Conservation (phyloP, 2,329 filamentous ascomycete genomes). For the Trichophyton simii region DNA sequence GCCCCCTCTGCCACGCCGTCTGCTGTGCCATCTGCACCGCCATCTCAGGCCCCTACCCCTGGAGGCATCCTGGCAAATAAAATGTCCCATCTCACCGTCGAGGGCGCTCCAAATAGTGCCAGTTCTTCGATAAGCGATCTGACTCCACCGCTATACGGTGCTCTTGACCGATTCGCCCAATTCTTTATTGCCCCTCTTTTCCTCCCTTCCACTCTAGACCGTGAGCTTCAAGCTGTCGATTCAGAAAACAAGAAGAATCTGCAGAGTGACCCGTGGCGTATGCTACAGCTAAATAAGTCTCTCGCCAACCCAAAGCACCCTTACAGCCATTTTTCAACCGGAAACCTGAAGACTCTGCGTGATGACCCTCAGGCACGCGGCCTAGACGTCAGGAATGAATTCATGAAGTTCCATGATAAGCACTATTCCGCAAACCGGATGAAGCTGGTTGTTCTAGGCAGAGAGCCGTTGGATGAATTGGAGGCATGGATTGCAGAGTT, state of each 20-base stretch:
- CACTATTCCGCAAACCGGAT: conserved; percentile 90
- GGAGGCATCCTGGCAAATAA: conserved; percentile 11
- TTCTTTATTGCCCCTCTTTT: conserved; percentile 89
- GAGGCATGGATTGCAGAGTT: conserved; percentile 75
- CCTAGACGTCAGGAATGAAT: conserved; percentile 76
- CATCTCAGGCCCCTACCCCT: conserved; percentile 6
- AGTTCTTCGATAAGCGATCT: conserved; percentile 15
- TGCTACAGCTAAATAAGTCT: conserved; percentile 78
- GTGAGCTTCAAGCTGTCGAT: conserved; percentile 78
- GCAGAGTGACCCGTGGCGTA: conserved; percentile 76
- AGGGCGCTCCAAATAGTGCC: conserved; percentile 14
- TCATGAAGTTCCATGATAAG: conserved; percentile 79
- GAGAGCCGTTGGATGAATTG: conserved; percentile 67
- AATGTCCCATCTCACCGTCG: conserved; percentile 7
- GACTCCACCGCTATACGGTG: conserved; percentile 59
- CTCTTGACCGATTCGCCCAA: conserved; percentile 80
- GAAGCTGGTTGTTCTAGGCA: conserved; percentile 78
- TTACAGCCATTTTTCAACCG: conserved; percentile 83
- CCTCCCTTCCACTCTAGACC: conserved; percentile 68
- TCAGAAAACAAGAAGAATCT: conserved; percentile 97
- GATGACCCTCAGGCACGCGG: conserved; percentile 66
- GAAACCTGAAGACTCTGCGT: conserved; percentile 75
- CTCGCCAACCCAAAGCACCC: conserved; percentile 80
- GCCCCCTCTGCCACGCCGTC: conserved; percentile 5
- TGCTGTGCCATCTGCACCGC: conserved; percentile 1